Conservation (phyloP, 2,329 filamentous ascomycete species). For the Lecanicillium sp. region DNA sequence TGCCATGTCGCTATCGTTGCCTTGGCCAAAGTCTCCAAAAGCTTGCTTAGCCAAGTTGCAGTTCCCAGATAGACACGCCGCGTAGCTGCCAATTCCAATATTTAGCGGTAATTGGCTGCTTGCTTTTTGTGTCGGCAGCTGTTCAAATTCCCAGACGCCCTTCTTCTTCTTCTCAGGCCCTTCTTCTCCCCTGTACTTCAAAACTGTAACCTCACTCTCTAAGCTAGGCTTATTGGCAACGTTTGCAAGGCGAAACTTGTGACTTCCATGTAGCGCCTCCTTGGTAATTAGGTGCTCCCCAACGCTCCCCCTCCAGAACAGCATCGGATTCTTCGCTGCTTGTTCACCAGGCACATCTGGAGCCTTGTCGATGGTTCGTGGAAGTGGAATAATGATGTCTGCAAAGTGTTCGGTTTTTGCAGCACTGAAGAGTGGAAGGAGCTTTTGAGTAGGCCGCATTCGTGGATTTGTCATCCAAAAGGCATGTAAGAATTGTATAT, state of each 20-base stretch:
- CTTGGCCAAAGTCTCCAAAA: conserved; percentile 21
- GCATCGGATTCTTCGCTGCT: conserved; percentile 7
- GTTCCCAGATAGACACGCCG: conserved; percentile 42
- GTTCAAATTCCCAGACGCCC: conserved; percentile 45
- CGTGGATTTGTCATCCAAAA: conserved; percentile 60
- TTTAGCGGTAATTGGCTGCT: conserved; percentile 46
- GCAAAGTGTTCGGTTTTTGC: conserved; percentile 64
- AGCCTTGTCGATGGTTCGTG: conserved; percentile 7
- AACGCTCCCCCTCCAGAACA: conserved; percentile 71
- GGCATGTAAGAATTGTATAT: conserved; percentile 64
- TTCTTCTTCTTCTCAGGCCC: conserved; percentile 24
- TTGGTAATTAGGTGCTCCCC: conserved; percentile 42
- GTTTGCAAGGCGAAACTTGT: conserved; percentile 63
- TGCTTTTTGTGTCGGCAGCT: conserved; percentile 42
- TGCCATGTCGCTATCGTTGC: conserved; percentile 35
- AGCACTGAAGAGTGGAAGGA: conserved; percentile 69
- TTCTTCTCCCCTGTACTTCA: conserved; percentile 37
- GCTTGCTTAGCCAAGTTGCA: conserved; percentile 20
- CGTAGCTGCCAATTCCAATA: conserved; percentile 50
- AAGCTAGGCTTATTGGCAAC: conserved; percentile 51
- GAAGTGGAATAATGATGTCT: conserved; percentile 67
- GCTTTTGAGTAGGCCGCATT: conserved; percentile 51
- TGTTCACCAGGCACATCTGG: no score
- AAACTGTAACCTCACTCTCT: conserved; percentile 40
- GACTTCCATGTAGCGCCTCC: conserved; percentile 57